These are phyloP conservation scores for Bryum argenteum DNA, from an alignment of 225 moss, liverwort and hornwort genomes.

Conservation along the genomic window DNA sequence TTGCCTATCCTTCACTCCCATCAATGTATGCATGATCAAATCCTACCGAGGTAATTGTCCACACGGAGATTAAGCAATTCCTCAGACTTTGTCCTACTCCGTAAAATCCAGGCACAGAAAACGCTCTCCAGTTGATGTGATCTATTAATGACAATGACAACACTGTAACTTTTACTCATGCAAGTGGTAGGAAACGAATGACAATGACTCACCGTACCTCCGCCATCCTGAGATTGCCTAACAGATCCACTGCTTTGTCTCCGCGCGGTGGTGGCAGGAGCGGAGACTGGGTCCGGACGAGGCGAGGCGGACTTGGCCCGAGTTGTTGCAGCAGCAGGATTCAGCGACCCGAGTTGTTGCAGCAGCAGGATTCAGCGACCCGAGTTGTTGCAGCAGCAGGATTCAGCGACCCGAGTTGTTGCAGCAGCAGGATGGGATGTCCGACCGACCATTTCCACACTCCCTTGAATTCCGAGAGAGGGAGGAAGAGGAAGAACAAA, in stretches of 20 bases:
- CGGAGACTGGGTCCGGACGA: too few relatives aligned
- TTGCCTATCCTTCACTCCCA: background rate
- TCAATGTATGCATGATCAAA: background rate
- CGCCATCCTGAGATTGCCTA: conserved; percentile 68
- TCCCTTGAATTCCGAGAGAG: too few relatives aligned
- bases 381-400: conserved; percentile 46
- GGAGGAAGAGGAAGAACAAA: too few relatives aligned
- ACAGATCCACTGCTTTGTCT: conserved; percentile 64
- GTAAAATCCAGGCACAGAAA: background rate
- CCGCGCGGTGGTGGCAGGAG: conserved; percentile 33
- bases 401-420: too few relatives aligned
- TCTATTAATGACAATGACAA: conserved; percentile 8
- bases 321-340: conserved; percentile 38
- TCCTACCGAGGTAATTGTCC: too few relatives aligned
- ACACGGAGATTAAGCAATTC: too few relatives aligned
- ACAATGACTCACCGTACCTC: conserved; percentile 28
- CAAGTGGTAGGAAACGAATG: background rate
- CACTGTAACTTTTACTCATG: background rate
- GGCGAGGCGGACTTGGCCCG: conserved; percentile 94
- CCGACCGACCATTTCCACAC: too few relatives aligned
- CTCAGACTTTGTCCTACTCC: too few relatives aligned
- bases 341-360: conserved; percentile 50
- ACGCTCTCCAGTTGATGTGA: background rate
- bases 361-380: conserved; percentile 49
- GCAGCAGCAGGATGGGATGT: too few relatives aligned